Percentiles rank a stretch among this genome's conserved stretches.
These are phyloP conservation scores for Luffa aegyptiaca DNA, from an alignment of 306 rosid genomes.

Conservation along the genomic window DNA sequence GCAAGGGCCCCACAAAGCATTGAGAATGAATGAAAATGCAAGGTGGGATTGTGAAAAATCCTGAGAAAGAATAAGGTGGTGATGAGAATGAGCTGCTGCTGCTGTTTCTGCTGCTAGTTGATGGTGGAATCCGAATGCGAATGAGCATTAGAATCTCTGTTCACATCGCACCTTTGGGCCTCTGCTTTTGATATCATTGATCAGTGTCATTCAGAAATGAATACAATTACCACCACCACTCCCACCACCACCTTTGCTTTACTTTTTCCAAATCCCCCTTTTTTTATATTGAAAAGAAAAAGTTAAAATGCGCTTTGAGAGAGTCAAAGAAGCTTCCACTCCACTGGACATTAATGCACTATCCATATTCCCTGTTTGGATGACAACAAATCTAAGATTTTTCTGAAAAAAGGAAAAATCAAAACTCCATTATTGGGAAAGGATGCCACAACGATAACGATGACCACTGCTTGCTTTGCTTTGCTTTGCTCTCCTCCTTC, in stretches of 20 bases:
- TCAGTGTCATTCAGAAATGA: constrained; percentile 1
- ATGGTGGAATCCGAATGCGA: constrained; percentile 13
- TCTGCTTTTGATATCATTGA: constrained; percentile 4
- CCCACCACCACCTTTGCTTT: constrained; percentile 1
- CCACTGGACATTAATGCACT: constrained; percentile 6
- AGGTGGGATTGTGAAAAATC: not conserved
- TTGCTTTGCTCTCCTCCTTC: not conserved
- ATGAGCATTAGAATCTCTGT: constrained; percentile 13
- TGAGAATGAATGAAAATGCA: constrained; percentile 8
- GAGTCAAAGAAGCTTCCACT: constrained; percentile 7
- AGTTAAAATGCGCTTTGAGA: constrained; percentile 4
- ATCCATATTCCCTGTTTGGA: constrained; percentile 11
- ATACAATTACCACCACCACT: not conserved
- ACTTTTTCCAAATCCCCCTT: not conserved
- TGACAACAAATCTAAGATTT: constrained; percentile 8
- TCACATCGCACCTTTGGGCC: constrained; percentile 3
- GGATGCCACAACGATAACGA: not conserved
- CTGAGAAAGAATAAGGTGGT: not conserved
- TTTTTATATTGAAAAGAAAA: not conserved
- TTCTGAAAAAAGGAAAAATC: not conserved
- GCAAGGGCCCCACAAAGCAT: constrained; percentile 50
- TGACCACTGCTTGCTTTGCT: not conserved
- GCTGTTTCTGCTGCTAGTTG: not conserved
- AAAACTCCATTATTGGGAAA: not conserved
- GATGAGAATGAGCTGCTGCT: not conserved